Base-by-base conservation (phyloP, 2,329 filamentous ascomycete genomes). In the Fusarium illudens region DNA sequence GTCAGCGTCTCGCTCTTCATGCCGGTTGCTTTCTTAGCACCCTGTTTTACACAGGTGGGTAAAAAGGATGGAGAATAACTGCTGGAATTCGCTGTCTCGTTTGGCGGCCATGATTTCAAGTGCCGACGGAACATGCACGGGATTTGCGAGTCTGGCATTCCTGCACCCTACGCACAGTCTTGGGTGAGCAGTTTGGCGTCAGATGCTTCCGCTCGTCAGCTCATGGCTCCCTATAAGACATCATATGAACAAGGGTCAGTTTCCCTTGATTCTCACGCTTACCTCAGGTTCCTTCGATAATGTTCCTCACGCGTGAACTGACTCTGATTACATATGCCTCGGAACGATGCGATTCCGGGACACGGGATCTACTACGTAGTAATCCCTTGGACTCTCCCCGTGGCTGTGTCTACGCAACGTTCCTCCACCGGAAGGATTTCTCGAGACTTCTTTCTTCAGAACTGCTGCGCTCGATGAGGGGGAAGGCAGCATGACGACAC, bases 331-430 rank as follows among this genome's bases (percentile, higher is more conserved):
- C 29, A 32, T 27, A 22, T 29, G 17, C 4, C 17, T 22, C 48
- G 48, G 48, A 9, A 33, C 13, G 9, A n/a, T 22, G 19, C 17
- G 27, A 22, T 19, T 15, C 44, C 44, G 44, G 8, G 17, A 50
- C 17, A 20, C 29, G 8, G 17, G 46, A 33, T 15, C 48, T 34
- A 27, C 33, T 22, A 36, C 30, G 29, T 51, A 32, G 48, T 17
- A 22, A n/a, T 10, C 34, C 44, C 44, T n/a, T 36, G 11, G 22
- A 32, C 25, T 33, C 34, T 33, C 29, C 30, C 42, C 32, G 42
- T 57, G 42, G 54, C 42, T 57, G 54, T 57, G 54, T 37, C 19
- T 22, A 37, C 54, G 54, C 32, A 57, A 57, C 42, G 42, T 49
- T 57, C 42, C 42, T 49, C 53, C 53, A 36, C 39, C 27, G 3